Base-by-base conservation (phyloP, 2,329 filamentous ascomycete species). In the Fusarium falciforme region DNA sequence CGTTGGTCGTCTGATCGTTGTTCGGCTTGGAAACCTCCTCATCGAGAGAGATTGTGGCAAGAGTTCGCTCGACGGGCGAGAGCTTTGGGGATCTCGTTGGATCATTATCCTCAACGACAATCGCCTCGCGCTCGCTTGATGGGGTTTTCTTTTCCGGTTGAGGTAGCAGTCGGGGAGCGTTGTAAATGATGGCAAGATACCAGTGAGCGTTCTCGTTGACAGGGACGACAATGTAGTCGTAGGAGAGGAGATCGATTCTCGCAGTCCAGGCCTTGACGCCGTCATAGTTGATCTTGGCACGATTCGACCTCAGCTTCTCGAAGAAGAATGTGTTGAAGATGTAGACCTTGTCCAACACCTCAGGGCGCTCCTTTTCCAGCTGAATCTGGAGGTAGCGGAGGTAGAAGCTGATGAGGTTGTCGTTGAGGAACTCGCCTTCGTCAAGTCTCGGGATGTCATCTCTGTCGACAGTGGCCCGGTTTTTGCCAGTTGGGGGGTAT, bases 321-420 rank as follows among this genome's bases (percentile, higher is more conserved):
- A 93, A 98, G 83, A 98, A 98, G 82, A 94, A 98, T 0, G 94
- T 96, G 80, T 95, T 98, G 85, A 97, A 96, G 76, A 98, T 93
- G 80, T 97, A 94, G 5, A 97, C 90, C 61, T 91, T 90, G 68
- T 90, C 85, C 0, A 91, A 84, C 5, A 91, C 76, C 54, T 90
- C 85, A 1, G 89, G 87, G 2, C 87, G 85, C 12, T 87, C 84
- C 42, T 85, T 82, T 72, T 90, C 87, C 38, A 93, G 81, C 47
- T 88, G 83, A 66, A 88, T 84, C 78, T 95, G 91, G 7, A 96
- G 84, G 75, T 91, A 93, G 33, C 93, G 91, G 64, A 98, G 86
- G 79, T 97, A 98, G 80, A 98, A 98, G 60, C 90, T 91, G 75
- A 99, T 93, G 31, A 99, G 85, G 78, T 94, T 98, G 84, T 99